Percentiles rank a stretch among this genome's conserved stretches.
These are phyloP conservation scores for Capsicum pubescens DNA, from an alignment of 257 asterid species.

Conservation along the genomic window DNA sequence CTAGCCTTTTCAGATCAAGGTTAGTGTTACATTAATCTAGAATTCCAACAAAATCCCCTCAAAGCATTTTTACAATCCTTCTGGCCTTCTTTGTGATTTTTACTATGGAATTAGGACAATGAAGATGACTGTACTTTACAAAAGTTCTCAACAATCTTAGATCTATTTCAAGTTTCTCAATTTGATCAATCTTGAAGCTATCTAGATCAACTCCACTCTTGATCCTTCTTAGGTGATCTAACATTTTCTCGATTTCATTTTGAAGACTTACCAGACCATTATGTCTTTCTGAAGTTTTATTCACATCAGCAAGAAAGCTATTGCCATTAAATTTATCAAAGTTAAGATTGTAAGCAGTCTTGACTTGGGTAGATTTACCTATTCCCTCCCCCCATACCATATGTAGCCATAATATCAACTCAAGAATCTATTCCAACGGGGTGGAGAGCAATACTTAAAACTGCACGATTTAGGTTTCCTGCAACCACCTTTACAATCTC, in stretches of 20 bases:
- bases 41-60: too few relatives aligned
- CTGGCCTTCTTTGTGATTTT: too few relatives aligned
- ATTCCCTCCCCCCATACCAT: conserved; percentile 36
- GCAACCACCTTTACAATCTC: conserved; percentile 31
- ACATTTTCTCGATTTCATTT: background rate
- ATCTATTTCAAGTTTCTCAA: too few relatives aligned
- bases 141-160: too few relatives aligned
- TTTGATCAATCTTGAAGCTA: too few relatives aligned
- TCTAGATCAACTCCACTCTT: too few relatives aligned
- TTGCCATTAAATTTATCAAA: conserved; percentile 25
- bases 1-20: too few relatives aligned
- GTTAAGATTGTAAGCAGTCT: conserved; percentile 16
- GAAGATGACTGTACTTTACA: too few relatives aligned
- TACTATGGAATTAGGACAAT: too few relatives aligned
- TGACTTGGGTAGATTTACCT: conserved; percentile 32
- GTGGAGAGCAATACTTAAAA: background rate
- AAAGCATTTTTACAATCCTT: too few relatives aligned
- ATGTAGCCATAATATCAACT: conserved; percentile 15
- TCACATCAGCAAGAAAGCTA: conserved; percentile 34
- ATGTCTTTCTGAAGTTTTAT: conserved; percentile 14
- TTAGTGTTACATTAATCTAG: too few relatives aligned
- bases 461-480: conserved; percentile 12
- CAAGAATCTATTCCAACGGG: conserved; percentile 33
- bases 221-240: too few relatives aligned
- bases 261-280: conserved; percentile 32